Base-by-base conservation (phyloP, 257 asterid genomes). In the Rehmannia glutinosa region DNA sequence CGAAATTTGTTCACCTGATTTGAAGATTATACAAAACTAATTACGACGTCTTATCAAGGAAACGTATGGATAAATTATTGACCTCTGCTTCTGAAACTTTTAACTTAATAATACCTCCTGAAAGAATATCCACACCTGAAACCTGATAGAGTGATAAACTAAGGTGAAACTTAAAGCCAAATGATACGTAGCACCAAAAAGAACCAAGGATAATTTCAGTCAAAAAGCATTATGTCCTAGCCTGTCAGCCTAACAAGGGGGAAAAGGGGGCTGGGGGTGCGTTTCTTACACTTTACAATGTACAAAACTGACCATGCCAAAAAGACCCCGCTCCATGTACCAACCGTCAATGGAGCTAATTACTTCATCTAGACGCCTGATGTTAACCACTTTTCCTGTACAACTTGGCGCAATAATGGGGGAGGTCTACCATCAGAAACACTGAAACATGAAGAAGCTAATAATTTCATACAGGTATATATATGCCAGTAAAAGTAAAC, bases 321-420 rank as follows among this genome's bases (percentile, higher is more conserved):
- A 91, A 60, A 94, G 97, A 68, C 99, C 99, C 67, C 97, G 81
- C 76, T 94, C 97, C 93, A 94, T 87, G 83, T 88, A 94, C 99
- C 99, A 94, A 63, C 94, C 92, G 69, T 91, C 84, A 65, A 94
- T 88, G 50, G 99, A 94, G 85, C 86, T 87, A 71, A 94, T 84
- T 36, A 85, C 91, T 81, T 94, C 96, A 61, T 94, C 97, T 39
- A 94, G 75, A 55, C 83, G 91, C 84, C 84, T 84, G 77, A 94
- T 87, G 75, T 94, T 94, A 71, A 94, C 96, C 49, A 85, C 84
- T 87, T 94, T 94, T 77, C 99, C 99, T 94, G 97, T 88, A 86
- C 76, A 72, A 78, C 78, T 80, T 88, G 85, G 81, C 71, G 78
- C 69, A 78, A 65, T 72, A 69, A 81, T 68, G 74, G 73, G 72